A percentile compares a stretch with the other conserved stretches of the same genome.
Conservation (phyloP, 352 stramenopile species). For the Phytophthora idaei region DNA sequence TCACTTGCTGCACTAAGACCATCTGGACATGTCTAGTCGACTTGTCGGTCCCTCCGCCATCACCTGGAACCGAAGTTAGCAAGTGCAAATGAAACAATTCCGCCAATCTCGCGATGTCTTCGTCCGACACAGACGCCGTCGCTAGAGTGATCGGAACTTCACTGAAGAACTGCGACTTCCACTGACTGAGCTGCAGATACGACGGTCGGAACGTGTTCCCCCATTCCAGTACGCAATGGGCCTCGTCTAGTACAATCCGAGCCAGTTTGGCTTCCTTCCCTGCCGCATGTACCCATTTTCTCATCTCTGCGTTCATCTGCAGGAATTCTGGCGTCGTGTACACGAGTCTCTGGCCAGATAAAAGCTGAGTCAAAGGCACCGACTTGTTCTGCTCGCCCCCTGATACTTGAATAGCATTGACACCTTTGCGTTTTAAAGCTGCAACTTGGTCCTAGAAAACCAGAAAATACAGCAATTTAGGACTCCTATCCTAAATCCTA, state of each 20-base stretch:
- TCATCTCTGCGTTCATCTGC: conserved; percentile 67
- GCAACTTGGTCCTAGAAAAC: conserved; percentile 68
- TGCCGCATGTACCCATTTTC: conserved; percentile 42
- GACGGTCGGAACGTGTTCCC: conserved; percentile 74
- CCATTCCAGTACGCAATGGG: conserved; percentile 84
- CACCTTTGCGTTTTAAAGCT: conserved; percentile 59
- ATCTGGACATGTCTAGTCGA: conserved; percentile 31
- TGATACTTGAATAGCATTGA: conserved; percentile 57
- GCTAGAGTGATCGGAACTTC: conserved; percentile 70
- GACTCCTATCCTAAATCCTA: background rate
- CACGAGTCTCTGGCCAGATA: conserved; percentile 57
- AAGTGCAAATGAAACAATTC: conserved; percentile 57
- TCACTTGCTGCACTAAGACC: conserved; percentile 68
- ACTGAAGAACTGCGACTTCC: conserved; percentile 49
- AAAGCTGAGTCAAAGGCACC: conserved; percentile 38
- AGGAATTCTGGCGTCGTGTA: conserved; percentile 88
- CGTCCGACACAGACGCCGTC: conserved; percentile 72
- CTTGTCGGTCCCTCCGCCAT: background rate
- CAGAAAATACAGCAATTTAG: conserved; percentile 3
- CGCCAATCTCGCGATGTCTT: conserved; percentile 61
- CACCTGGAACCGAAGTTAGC: conserved; percentile 3
- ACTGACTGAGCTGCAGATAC: conserved; percentile 72
- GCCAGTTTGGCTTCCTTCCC: conserved; percentile 32
- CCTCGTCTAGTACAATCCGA: conserved; percentile 79
- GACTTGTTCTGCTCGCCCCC: conserved; percentile 32